Percentiles rank a stretch among this genome's conserved stretches.
phyloP scores from a whole-genome alignment of 2,329 filamentous ascomycete genomes.

The Verticillium zaregamsianum region DNA sequence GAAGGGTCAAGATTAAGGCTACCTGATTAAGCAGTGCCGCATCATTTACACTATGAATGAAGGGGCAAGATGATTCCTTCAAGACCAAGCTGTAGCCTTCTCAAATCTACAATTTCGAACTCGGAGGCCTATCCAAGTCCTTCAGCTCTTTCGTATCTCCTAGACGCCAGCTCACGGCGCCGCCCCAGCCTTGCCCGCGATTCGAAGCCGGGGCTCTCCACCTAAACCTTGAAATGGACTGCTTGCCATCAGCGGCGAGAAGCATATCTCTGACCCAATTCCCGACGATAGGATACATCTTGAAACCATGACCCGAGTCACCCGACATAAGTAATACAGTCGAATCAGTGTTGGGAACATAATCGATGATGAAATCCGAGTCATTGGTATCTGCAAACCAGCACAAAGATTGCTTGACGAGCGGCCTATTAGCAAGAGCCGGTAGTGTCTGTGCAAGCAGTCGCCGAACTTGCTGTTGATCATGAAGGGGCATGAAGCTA shows the following conservation, averaged over 20 bases:
- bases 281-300: constrained; percentile 58
- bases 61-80: background rate
- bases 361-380: constrained; percentile 58
- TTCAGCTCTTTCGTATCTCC: constrained; percentile 22
- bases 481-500: constrained; percentile 47
- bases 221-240: constrained; percentile 42
- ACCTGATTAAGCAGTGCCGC: too few species aligned
- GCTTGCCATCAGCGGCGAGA: constrained; percentile 27
- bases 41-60: too few species aligned
- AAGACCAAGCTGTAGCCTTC: background rate
- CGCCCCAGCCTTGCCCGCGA: constrained; percentile 19
- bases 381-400: constrained; percentile 61
- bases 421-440: constrained; percentile 45
- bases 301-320: constrained; percentile 60
- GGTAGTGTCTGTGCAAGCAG: constrained; percentile 50
- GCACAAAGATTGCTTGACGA: constrained; percentile 55
- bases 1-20: background rate
- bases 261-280: constrained; percentile 47
- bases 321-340: constrained; percentile 47
- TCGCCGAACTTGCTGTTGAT: constrained; percentile 47
- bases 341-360: constrained; percentile 43
- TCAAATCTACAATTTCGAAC: background rate
- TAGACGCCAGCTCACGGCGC: constrained; percentile 32
- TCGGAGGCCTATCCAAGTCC: constrained; percentile 4
- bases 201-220: constrained; percentile 37